Conservation (phyloP, 768 basidiomycete genomes). For the Saitozyma sp. region DNA sequence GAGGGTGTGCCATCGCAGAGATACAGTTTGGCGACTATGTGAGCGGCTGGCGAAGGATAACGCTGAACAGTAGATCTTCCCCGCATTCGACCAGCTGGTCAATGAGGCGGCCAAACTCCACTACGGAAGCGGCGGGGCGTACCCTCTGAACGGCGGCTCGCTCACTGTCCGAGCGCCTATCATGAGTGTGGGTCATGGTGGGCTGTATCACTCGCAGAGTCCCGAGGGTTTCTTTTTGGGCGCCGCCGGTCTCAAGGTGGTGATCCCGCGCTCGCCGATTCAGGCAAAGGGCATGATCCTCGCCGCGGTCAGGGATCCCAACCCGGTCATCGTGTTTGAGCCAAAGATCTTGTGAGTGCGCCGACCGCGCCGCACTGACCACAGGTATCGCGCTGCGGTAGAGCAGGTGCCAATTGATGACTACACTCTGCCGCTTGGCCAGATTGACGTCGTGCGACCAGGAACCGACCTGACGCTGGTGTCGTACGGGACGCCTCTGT, state of each 20-base stretch:
- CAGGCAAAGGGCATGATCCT: conserved; percentile 93
- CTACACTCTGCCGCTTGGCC: conserved; percentile 76
- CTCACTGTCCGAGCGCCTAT: conserved; percentile 81
- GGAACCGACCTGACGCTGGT: conserved; percentile 86
- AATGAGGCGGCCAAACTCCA: conserved; percentile 93
- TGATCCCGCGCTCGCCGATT: conserved; percentile 90
- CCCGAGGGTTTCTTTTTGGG: conserved; percentile 91
- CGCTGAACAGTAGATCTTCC: conserved; percentile 64
- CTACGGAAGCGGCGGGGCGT: conserved; percentile 76
- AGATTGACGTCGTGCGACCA: conserved; percentile 70
- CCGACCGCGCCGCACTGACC: not conserved
- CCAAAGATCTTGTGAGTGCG: conserved; percentile 68
- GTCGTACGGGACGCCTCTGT: conserved; percentile 91
- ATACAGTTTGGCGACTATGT: conserved; percentile 59
- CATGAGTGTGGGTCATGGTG: conserved; percentile 90
- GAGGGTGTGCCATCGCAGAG: conserved; percentile 91
- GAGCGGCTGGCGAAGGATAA: conserved; percentile 1
- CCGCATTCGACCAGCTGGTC: conserved; percentile 90
- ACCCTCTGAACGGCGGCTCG: conserved; percentile 56
- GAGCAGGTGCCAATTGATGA: conserved; percentile 92
- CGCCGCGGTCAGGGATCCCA: conserved; percentile 83
- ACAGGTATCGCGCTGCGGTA: conserved; percentile 84
- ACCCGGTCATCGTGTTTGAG: conserved; percentile 94
- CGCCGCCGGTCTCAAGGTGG: conserved; percentile 86
- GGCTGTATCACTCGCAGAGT: conserved; percentile 90